Base-by-base conservation (phyloP, 768 basidiomycete species). In the Boletus eberwhitei region DNA sequence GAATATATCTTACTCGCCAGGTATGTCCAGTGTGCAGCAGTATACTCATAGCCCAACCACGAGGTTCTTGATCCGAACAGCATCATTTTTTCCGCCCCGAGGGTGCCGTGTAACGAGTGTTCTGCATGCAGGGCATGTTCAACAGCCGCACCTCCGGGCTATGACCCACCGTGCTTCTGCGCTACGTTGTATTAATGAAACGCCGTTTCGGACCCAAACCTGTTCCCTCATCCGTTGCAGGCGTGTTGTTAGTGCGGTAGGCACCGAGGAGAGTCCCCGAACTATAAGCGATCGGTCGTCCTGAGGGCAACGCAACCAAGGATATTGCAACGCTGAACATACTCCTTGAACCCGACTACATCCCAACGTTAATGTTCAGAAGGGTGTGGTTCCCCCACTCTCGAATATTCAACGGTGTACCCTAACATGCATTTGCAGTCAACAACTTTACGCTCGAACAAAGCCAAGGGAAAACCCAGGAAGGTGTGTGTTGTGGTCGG, bases 201-300 rank as follows among this genome's bases (percentile, higher is more conserved):
- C 19, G 50, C 38, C 4, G 36, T 42, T 24, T 41, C 26, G 16
- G 22, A 8, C 44, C 29, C 31, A 22, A 22, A 6, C 40, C 41
- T 24, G 12, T 36, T 29, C 26, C 32, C 41, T 56, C 22, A 36
- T 24, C 24, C 35, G 37, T 29, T 8, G 37, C 32, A 19, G 45
- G 9, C 38, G 24, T 54, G 59, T 26, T 22, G 36, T 59, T 57
- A 66, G 17, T 36, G 57, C 54, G 57, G 62, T 44, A 24, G 26
- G 4, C 22, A 16, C n/a, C 36, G 21, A 50, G 16, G 8, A 22
- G 17, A 22, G 17, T 3, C n/a, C 22, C 43, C 40, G 47, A 41
- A 38, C 52, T 60, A 59, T 47, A 59, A 63, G 54, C 54, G 49
- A 43, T 21, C 32, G 53, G n/a, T n/a, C 31, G 13, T 16, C 24